phyloP scores from a whole-genome alignment of 2,329 filamentous ascomycete genomes.

The Macrophomina pseudophaseolina region DNA sequence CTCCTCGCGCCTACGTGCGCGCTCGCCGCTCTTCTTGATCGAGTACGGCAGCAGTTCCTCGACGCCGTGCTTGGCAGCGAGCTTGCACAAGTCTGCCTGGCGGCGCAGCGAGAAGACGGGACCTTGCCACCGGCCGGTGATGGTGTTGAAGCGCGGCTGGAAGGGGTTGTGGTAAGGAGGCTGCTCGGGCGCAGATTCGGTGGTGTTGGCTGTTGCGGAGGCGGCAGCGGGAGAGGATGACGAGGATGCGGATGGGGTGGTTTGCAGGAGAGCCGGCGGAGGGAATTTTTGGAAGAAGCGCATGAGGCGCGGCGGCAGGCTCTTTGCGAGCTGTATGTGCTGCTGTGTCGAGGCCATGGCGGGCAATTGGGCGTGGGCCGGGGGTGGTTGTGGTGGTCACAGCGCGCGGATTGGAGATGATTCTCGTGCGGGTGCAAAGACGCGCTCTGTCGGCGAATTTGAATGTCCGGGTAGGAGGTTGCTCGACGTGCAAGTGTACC shows the following conservation, averaged over 20 bases:
- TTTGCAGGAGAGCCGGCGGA: slow-evolving; percentile 60
- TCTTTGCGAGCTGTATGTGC: slow-evolving; percentile 65
- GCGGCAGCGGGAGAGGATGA: slow-evolving; percentile 31
- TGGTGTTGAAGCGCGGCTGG: slow-evolving; percentile 74
- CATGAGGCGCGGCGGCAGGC: slow-evolving; percentile 77
- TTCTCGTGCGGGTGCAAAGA: slow-evolving; percentile 5
- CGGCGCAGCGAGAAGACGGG: slow-evolving; percentile 82
- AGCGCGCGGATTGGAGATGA: background rate
- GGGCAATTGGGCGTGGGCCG: slow-evolving; percentile 24
- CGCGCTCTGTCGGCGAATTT: slow-evolving; percentile 7
- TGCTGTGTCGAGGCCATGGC: slow-evolving; percentile 35
- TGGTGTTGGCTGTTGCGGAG: slow-evolving; percentile 45
- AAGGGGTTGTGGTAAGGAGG: slow-evolving; percentile 76
- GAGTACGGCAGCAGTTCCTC: slow-evolving; percentile 80
- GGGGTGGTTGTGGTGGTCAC: background rate
- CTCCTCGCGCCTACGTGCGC: slow-evolving; percentile 65
- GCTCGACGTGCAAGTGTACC: background rate
- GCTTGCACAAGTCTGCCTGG: slow-evolving; percentile 88
- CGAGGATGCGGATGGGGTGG: slow-evolving; percentile 32
- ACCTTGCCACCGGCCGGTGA: slow-evolving; percentile 81
- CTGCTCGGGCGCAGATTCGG: slow-evolving; percentile 43
- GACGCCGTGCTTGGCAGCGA: slow-evolving; percentile 78
- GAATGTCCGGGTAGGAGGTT: slow-evolving; percentile 7
- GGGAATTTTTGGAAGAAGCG: slow-evolving; percentile 92
- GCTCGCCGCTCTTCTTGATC: slow-evolving; percentile 74